Conservation (phyloP, 805 yeast species). For the Ogataea corticis region DNA sequence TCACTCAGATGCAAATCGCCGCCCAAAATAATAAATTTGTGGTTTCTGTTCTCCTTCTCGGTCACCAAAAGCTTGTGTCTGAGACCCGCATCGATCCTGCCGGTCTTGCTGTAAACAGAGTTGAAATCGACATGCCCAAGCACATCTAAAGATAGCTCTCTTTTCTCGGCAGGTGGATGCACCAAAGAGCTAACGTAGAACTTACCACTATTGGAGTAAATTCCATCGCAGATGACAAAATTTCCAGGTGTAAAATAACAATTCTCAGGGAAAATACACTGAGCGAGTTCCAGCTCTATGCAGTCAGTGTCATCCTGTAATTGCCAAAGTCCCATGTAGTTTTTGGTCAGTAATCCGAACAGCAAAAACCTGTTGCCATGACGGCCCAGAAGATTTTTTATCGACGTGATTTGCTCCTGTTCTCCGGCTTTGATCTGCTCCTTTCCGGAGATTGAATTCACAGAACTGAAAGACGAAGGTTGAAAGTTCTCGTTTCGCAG, state of each 20-base stretch:
- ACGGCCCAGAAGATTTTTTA: conserved; percentile 85
- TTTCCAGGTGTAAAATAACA: conserved; percentile 74
- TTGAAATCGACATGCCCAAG: conserved; percentile 77
- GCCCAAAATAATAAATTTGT: conserved; percentile 71
- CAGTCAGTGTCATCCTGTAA: conserved; percentile 81
- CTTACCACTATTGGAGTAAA: conserved; percentile 66
- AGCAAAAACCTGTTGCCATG: conserved; percentile 73
- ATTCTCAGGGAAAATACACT: conserved; percentile 61
- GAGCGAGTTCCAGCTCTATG: conserved; percentile 65
- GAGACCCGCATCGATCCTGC: conserved; percentile 63
- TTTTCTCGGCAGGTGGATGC: conserved; percentile 85
- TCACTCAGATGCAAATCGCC: conserved; percentile 71
- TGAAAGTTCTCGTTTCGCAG: conserved; percentile 77
- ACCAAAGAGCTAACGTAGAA: conserved; percentile 77
- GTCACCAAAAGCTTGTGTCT: conserved; percentile 52
- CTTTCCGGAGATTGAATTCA: conserved; percentile 42
- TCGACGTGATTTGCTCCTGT: conserved; percentile 53
- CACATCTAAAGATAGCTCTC: conserved; percentile 64
- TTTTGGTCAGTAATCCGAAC: conserved; percentile 71
- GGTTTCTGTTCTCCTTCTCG: conserved; percentile 57
- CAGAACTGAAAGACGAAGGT: conserved; percentile 43
- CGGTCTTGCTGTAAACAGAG: conserved; percentile 25
- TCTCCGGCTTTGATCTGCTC: conserved; percentile 10
- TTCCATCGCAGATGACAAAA: conserved; percentile 81
- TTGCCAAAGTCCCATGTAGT: conserved; percentile 66